Percentiles rank a stretch among this genome's conserved stretches.
Evolutionary conservation across 2,329 filamentous ascomycete species (phyloP).

Genomic region (Beauveria asiatica): DNA sequence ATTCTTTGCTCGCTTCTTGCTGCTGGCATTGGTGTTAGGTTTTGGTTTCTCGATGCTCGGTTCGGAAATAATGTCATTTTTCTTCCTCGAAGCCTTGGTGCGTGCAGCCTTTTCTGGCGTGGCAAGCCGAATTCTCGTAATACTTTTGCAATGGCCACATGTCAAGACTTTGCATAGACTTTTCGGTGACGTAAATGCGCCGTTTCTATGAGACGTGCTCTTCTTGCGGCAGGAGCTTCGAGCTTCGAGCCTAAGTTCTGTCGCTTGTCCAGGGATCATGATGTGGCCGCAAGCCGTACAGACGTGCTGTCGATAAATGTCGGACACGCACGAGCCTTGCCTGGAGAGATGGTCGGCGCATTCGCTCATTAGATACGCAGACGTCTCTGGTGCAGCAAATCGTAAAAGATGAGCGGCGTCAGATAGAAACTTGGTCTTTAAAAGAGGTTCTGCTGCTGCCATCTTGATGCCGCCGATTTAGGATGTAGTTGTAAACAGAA

Average conservation of each 20-base stretch:
- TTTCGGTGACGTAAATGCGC: background rate
- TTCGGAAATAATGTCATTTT: background rate
- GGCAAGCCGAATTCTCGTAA: constrained; percentile 34
- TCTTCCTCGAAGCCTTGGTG: constrained; percentile 18
- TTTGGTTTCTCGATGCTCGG: constrained; percentile 20
- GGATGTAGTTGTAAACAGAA: background rate
- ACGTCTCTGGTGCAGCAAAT: constrained; percentile 43
- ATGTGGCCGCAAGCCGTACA: constrained; percentile 56
- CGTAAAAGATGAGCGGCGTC: constrained; percentile 52
- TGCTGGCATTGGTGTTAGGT: constrained; percentile 44
- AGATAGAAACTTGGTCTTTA: constrained; percentile 39
- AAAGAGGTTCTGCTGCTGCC: constrained; percentile 16
- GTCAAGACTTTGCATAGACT: constrained; percentile 31
- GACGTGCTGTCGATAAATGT: constrained; percentile 43
- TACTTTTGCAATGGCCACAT: constrained; percentile 37
- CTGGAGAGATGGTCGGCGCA: constrained; percentile 41
- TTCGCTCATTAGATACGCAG: constrained; percentile 50
- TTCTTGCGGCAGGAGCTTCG: constrained; percentile 9
- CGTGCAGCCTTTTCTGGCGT: constrained; percentile 26
- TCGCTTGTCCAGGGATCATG: constrained; percentile 43
- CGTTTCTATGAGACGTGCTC: background rate
- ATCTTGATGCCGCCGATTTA: constrained; percentile 7
- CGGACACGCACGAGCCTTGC: constrained; percentile 34
- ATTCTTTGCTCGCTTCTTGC: constrained; percentile 57
- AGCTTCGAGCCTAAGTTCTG: constrained; percentile 30